A percentile compares a stretch with the other conserved stretches of the same genome.
Conservation (phyloP, 495 filamentous ascomycete species). For the Penicillium parvum region DNA sequence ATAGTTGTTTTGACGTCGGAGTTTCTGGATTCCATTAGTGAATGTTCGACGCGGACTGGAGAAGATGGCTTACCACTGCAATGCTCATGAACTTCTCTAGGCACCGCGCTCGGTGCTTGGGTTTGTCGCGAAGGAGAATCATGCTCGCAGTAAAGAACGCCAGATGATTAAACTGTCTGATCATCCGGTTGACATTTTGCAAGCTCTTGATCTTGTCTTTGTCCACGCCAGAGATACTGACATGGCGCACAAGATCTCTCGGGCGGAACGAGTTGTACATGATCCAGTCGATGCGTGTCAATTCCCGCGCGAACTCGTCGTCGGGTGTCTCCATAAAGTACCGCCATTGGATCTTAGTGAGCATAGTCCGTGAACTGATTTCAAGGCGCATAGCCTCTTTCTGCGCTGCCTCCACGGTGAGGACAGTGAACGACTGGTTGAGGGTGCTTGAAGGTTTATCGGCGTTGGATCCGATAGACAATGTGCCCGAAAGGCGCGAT, state of each 20-base stretch:
- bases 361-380: slow-evolving; percentile 51
- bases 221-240: slow-evolving; percentile 63
- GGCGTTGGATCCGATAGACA: slow-evolving; percentile 38
- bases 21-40: slow-evolving; percentile 44
- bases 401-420: slow-evolving; percentile 68
- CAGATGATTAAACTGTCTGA: slow-evolving; percentile 92
- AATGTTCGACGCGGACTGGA: neutral
- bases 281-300: slow-evolving; percentile 94
- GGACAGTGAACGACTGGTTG: slow-evolving; percentile 44
- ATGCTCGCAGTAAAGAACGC: slow-evolving; percentile 89
- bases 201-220: slow-evolving; percentile 77
- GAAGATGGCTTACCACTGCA: slow-evolving; percentile 50
- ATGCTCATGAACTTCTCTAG: slow-evolving; percentile 93
- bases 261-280: slow-evolving; percentile 96
- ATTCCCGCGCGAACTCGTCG: slow-evolving; percentile 80
- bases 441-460: slow-evolving; percentile 37
- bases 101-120: slow-evolving; percentile 85
- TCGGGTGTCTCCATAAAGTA: slow-evolving; percentile 75
- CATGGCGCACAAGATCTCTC: slow-evolving; percentile 87
- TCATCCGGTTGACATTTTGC: slow-evolving; percentile 87
- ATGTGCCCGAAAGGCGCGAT: slow-evolving; percentile 38
- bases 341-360: slow-evolving; percentile 79
- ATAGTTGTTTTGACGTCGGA: slow-evolving; percentile 94
- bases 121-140: slow-evolving; percentile 88
- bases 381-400: slow-evolving; percentile 63